Evolutionary conservation across 208 protist genomes (phyloP).

Genomic region (Wallacemonas rigidus): DNA sequence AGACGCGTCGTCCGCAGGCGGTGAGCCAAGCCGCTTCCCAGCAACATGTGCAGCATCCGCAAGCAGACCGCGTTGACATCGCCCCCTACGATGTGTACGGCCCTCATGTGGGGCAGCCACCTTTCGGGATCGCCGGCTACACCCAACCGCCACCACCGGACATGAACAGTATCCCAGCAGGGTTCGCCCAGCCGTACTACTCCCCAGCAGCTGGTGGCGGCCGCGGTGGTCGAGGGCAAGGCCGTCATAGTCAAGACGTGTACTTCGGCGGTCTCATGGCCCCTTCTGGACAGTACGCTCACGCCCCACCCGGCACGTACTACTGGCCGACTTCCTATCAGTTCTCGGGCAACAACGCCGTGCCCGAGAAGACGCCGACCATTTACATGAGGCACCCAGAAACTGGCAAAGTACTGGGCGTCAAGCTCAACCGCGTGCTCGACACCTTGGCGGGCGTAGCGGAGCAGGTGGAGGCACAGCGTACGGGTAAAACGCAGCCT

Average conservation of each 20-base stretch:
- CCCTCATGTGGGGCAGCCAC: neutral
- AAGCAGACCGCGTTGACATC: slow-evolving; percentile 12
- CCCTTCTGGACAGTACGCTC: neutral
- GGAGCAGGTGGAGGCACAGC: slow-evolving; percentile 33
- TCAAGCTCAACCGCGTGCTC: slow-evolving; percentile 75
- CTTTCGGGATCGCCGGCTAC: slow-evolving; percentile 14
- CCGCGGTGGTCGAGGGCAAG: slow-evolving; percentile 6
- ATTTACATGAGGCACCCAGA: slow-evolving; percentile 46
- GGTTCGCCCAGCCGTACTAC: slow-evolving; percentile 21
- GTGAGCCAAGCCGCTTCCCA: neutral
- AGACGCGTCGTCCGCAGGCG: neutral
- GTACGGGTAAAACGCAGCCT: neutral
- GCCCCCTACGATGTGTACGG: slow-evolving; percentile 14
- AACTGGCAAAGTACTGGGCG: slow-evolving; percentile 43
- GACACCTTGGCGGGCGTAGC: slow-evolving; percentile 52
- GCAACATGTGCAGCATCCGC: slow-evolving; percentile 8
- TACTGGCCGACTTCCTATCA: slow-evolving; percentile 54
- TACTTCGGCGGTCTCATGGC: slow-evolving; percentile 1
- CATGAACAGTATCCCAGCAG: neutral
- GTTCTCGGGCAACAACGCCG: slow-evolving; percentile 68
- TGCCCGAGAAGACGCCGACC: slow-evolving; percentile 69
- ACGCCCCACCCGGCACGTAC: slow-evolving; percentile 32
- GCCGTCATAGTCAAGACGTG: slow-evolving; percentile 6
- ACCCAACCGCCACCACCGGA: neutral
- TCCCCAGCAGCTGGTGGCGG: slow-evolving; percentile 1